phyloP scores from a whole-genome alignment of 1,139 yeast species.

The Debaryomycetaceae sp. region DNA sequence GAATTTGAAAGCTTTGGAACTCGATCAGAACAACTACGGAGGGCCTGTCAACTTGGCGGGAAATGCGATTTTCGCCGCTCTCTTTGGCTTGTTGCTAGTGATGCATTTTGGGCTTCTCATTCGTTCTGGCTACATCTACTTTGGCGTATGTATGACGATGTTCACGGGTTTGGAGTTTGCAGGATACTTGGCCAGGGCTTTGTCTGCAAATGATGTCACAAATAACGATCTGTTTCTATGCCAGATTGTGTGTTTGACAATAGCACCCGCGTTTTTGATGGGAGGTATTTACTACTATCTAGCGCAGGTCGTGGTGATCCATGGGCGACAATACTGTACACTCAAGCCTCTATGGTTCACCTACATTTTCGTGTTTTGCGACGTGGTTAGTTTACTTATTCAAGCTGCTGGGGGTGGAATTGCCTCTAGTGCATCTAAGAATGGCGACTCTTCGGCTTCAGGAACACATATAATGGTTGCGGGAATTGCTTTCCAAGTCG shows the following conservation, averaged over 20 bases:
- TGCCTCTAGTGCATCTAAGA: constrained; percentile 51
- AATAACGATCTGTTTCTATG: constrained; percentile 47
- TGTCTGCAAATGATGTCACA: constrained; percentile 39
- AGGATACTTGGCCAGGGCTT: constrained; percentile 66
- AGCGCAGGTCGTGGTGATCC: constrained; percentile 67
- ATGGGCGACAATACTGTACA: constrained; percentile 57
- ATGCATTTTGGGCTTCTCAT: constrained; percentile 21
- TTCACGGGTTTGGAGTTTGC: constrained; percentile 63
- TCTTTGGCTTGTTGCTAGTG: constrained; percentile 18
- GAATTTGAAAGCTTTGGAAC: constrained; percentile 19
- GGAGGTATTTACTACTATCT: constrained; percentile 77
- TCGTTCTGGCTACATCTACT: constrained; percentile 69
- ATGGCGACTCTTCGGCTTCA: constrained; percentile 27
- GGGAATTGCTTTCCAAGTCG: constrained; percentile 76
- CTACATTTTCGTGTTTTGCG: constrained; percentile 60
- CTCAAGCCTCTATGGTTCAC: constrained; percentile 74
- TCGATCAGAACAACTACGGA: constrained; percentile 32
- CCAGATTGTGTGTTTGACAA: constrained; percentile 66
- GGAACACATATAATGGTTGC: constrained; percentile 79
- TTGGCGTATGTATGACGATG: constrained; percentile 55
- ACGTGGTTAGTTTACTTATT: constrained; percentile 62
- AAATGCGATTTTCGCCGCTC: constrained; percentile 20
- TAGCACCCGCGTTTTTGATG: constrained; percentile 86
- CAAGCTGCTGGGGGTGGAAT: constrained; percentile 85
- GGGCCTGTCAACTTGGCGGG: constrained; percentile 22